Evolutionary conservation across 352 stramenopile genomes (phyloP).

Genomic region (Phytophthora fragariaefolia): DNA sequence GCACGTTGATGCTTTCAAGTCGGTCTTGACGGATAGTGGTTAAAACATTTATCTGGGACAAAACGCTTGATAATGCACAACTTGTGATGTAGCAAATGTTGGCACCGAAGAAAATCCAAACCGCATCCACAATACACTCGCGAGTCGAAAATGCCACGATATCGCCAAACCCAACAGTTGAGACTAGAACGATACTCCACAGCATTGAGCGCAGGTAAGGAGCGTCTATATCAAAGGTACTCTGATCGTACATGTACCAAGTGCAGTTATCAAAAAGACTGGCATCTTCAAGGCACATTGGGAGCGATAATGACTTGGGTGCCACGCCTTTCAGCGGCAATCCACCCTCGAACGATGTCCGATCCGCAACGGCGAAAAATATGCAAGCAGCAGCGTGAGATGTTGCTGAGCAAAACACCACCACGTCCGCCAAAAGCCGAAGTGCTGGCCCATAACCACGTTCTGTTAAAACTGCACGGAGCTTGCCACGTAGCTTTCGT

Average conservation of each 20-base stretch:
- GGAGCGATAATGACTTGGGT: slow-evolving; percentile 39
- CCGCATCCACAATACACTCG: slow-evolving; percentile 57
- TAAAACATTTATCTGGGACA: slow-evolving; percentile 60
- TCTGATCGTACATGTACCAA: slow-evolving; percentile 77
- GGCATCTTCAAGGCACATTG: slow-evolving; percentile 56
- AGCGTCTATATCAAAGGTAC: slow-evolving; percentile 61
- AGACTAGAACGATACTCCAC: slow-evolving; percentile 78
- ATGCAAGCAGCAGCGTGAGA: slow-evolving; percentile 57
- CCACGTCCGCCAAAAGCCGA: slow-evolving; percentile 58
- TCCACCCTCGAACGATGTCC: slow-evolving; percentile 48
- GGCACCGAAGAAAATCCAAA: slow-evolving; percentile 79
- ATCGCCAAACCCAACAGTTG: slow-evolving; percentile 75
- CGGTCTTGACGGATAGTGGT: slow-evolving; percentile 52
- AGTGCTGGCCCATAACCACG: slow-evolving; percentile 46
- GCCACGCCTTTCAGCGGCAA: slow-evolving; percentile 41
- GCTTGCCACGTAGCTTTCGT: slow-evolving; percentile 42
- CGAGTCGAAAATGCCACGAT: slow-evolving; percentile 65
- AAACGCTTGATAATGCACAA: slow-evolving; percentile 62
- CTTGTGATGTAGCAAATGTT: slow-evolving; percentile 81
- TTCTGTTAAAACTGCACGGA: slow-evolving; percentile 57
- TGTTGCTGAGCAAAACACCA: slow-evolving; percentile 49
- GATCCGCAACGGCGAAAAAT: slow-evolving; percentile 66
- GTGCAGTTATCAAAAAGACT: slow-evolving; percentile 66
- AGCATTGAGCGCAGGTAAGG: slow-evolving; percentile 68
- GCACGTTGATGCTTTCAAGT: slow-evolving; percentile 68